phyloP scores from a whole-genome alignment of 306 rosid genomes.

The Cucurbita argyrosperma region DNA sequence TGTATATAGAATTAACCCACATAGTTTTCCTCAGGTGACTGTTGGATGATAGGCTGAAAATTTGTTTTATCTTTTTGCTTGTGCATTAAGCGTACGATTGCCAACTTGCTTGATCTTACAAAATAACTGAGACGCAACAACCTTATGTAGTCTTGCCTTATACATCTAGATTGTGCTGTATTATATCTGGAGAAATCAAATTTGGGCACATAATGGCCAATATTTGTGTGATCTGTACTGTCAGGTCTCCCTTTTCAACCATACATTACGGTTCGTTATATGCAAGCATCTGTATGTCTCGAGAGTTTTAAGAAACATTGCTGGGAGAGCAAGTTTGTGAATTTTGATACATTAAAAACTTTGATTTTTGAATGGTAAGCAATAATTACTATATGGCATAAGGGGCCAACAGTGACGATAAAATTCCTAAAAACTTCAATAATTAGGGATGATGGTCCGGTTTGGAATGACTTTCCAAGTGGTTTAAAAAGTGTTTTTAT shows the following conservation, averaged over 20 bases:
- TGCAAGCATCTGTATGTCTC: not conserved
- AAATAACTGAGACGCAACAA: not conserved
- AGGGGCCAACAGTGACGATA: not conserved
- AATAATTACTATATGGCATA: not conserved
- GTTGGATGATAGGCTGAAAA: slow-evolving; percentile 7
- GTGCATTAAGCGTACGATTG: not conserved
- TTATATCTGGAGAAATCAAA: not conserved
- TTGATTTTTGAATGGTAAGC: not conserved
- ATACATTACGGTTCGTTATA: not conserved
- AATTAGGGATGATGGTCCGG: not conserved
- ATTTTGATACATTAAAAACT: not conserved
- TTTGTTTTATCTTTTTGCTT: not conserved
- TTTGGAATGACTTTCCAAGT: too few relatives aligned
- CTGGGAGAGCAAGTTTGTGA: not conserved
- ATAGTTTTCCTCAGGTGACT: slow-evolving; percentile 35
- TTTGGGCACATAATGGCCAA: not conserved
- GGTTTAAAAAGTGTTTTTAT: too few relatives aligned
- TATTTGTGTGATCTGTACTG: not conserved
- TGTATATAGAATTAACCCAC: slow-evolving; percentile 11
- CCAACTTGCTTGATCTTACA: not conserved
- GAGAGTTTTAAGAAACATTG: not conserved
- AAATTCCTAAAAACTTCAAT: not conserved
- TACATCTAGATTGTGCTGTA: not conserved
- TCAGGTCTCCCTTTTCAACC: not conserved
- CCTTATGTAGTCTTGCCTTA: not conserved